Evolutionary conservation across 192 early-diverging fungal genomes (phyloP), one percentile per base, ranked within the genome.

Genomic region (Cladochytrium replicatum): DNA sequence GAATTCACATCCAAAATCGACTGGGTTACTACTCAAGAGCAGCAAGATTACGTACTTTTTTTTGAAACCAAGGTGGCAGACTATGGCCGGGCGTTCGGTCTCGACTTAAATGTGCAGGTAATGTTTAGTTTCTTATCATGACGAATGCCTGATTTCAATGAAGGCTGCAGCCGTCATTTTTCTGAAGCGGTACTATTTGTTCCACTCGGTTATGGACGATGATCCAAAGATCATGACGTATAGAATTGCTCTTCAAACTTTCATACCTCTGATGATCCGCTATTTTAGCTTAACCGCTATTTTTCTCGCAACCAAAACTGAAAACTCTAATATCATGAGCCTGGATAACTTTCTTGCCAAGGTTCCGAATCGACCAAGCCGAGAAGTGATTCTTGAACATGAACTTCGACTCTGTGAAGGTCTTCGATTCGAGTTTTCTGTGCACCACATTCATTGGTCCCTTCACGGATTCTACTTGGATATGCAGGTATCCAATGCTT

Each of bases 131-230:
- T 24, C 27, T 61, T 46, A n/a, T 13, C 32, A 17, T 45, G 42
- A 13, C 46, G 9, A 57, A 23, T 37, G 34, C 22, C 1, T 50
- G 11, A 11, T 15, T 50, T 26, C 28, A 34, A 2, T 3, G 15
- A 27, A 75, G 67, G 64, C 64, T n/a, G 73, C 72, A n/a, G 57
- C 69, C 15, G 24, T 73, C 9, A 46, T 60, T 11, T 61, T 65
- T 30, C 69, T 68, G 50, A 73, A 70, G 39, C 68, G 72, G 31
- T 75, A 69, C 50, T 75, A 75, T 56, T 48, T 75, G 22, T n/a
- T 27, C 15, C 48, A 66, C 22, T 49, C 69, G 8, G 43, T 69
- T 4, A 65, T 75, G 62, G 72, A 75, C 29, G 52, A 75, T 44
- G 69, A 73, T 43, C 60, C 64, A 15, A 72, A 71, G 31, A 21